Evolutionary conservation across 2,329 filamentous ascomycete genomes (phyloP).

Genomic region (Eutypella sp.): DNA sequence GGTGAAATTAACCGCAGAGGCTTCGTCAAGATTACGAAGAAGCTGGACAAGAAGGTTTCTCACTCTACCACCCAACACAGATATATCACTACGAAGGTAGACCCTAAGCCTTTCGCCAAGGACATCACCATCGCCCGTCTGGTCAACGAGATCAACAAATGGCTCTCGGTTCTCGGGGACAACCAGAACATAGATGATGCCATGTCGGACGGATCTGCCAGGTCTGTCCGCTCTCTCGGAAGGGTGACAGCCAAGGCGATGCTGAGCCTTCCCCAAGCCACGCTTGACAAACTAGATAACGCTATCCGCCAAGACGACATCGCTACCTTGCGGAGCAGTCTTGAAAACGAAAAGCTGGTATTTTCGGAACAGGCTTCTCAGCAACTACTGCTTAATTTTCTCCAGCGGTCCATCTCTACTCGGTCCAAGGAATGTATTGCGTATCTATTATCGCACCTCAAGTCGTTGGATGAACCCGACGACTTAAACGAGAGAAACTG

Average conservation of each 20-base stretch:
- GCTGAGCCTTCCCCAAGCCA: constrained; percentile 62
- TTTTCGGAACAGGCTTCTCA: constrained; percentile 53
- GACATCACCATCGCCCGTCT: constrained; percentile 49
- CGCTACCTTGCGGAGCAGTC: constrained; percentile 46
- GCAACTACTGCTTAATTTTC: constrained; percentile 68
- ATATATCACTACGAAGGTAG: constrained; percentile 87
- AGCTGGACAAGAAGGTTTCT: constrained; percentile 90
- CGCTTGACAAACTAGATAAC: constrained; percentile 67
- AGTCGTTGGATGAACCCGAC: constrained; percentile 75
- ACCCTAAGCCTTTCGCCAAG: constrained; percentile 81
- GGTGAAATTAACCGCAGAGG: constrained; percentile 93
- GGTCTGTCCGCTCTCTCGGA: constrained; percentile 66
- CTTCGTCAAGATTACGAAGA: constrained; percentile 98
- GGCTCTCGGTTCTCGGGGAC: constrained; percentile 79
- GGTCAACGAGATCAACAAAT: constrained; percentile 72
- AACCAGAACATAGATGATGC: constrained; percentile 71
- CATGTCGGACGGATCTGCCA: constrained; percentile 67
- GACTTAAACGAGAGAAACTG: constrained; percentile 94
- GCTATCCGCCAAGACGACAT: constrained; percentile 67
- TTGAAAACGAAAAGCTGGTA: constrained; percentile 53
- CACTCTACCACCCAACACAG: constrained; percentile 71
- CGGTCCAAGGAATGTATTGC: constrained; percentile 65
- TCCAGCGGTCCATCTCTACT: constrained; percentile 71
- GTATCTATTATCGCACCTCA: constrained; percentile 63
- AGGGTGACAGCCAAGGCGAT: constrained; percentile 71